Evolutionary conservation across 345 rosid genomes (phyloP), one percentile per base, ranked within the genome.

Genomic region (Eucalyptus sp.): DNA sequence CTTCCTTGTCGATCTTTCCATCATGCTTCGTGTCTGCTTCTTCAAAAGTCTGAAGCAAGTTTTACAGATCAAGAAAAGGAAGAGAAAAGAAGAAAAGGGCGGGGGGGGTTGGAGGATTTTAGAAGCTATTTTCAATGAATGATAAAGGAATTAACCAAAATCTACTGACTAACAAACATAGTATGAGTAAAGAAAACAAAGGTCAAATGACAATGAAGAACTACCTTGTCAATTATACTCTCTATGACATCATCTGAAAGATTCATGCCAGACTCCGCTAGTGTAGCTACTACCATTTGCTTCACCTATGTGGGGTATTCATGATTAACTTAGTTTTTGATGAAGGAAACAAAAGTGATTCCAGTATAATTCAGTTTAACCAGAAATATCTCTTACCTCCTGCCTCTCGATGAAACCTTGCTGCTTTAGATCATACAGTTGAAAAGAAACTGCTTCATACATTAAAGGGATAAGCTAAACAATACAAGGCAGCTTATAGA

Each of bases 271-370:
- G 99, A 97, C 90, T 98, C 99, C 11, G 99, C 99, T 88, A 97
- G 99, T 1, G 99, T 98, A 88, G 99, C 99, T 8, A 98, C 99
- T 58, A 98, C 99, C 99, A 98, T 98, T 98, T 98, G 99, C 92
- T 98, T 98, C 89, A 98, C 98, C 99, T 97, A 44, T 25, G 88
- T n/a, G 89, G 22, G 48, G 16, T 51, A 66, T 62, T 89, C 50
- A 58, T 33, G 64, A 71, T 51, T 84, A 48, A 48, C 58, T 56
- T 13, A 54, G 27, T 29, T 88, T n/a, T 16, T 27, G 9, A 37
- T 66, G 27, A 79, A 86, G 89, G 86, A 86, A 79, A 89, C 71
- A 33, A 46, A 33, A 60, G 16, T 37, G 44, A 29, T 25, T 33
- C 56, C 68, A 79, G 50, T 52, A 48, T 22, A 25, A 68, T 20